phyloP scores from a whole-genome alignment of 2,329 filamentous ascomycete species.

The Cladosporium sphaerospermum region DNA sequence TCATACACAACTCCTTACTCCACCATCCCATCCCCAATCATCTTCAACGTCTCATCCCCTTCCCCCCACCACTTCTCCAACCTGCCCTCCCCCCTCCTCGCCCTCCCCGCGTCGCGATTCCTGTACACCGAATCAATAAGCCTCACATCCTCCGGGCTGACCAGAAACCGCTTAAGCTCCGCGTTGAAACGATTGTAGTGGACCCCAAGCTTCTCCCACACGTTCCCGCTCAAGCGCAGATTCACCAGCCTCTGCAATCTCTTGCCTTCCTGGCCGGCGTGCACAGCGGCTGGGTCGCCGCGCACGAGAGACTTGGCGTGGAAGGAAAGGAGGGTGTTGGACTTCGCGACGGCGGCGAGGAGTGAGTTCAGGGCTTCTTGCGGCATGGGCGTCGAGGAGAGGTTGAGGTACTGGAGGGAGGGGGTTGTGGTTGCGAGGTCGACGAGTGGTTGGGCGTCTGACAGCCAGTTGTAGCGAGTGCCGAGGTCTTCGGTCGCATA shows the following conservation, averaged over 20 bases:
- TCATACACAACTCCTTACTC: too few relatives aligned
- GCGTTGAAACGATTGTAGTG: slow-evolving; percentile 21
- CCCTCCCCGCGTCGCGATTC: slow-evolving; percentile 31
- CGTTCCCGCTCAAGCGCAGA: slow-evolving; percentile 20
- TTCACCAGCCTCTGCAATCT: slow-evolving; percentile 17
- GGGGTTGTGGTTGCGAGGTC: slow-evolving; percentile 30
- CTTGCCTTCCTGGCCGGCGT: slow-evolving; percentile 21
- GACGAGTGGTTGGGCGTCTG: slow-evolving; percentile 33
- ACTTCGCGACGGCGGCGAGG: slow-evolving; percentile 26
- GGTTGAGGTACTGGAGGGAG: slow-evolving; percentile 38
- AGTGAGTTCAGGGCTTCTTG: slow-evolving; percentile 26
- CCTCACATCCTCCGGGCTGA: slow-evolving; percentile 22
- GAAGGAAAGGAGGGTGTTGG: slow-evolving; percentile 34
- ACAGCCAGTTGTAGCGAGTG: slow-evolving; percentile 45
- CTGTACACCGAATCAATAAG: slow-evolving; percentile 32
- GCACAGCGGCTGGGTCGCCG: slow-evolving; percentile 15
- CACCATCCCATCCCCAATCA: not conserved
- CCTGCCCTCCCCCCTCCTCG: slow-evolving; percentile 25
- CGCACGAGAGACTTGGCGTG: slow-evolving; percentile 34
- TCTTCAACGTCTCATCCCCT: slow-evolving; percentile 5
- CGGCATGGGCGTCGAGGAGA: slow-evolving; percentile 34
- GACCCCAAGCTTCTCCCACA: slow-evolving; percentile 21
- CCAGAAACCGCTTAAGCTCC: slow-evolving; percentile 17
- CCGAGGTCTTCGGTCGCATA: slow-evolving; percentile 43
- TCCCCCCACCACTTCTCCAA: slow-evolving; percentile 29